These are phyloP conservation scores for Astragalus membranaceus DNA, from an alignment of 306 rosid species.

Conservation along the genomic window DNA sequence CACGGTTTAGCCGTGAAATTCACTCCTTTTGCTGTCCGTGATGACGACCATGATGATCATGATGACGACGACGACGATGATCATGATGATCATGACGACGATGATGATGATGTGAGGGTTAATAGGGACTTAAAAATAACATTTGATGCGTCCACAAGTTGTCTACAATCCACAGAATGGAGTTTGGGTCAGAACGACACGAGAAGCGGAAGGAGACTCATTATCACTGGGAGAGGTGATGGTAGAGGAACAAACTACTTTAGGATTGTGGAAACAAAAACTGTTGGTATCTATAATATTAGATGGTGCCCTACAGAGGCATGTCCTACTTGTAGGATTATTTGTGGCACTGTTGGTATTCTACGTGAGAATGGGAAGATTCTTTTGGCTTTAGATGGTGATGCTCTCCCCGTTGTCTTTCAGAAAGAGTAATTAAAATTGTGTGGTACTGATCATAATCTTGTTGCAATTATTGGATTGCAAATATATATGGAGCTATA, in stretches of 20 bases:
- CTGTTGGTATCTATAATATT: slow-evolving; percentile 13
- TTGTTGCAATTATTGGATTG: too few species aligned
- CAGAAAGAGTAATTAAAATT: neutral
- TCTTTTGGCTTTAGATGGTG: slow-evolving; percentile 39
- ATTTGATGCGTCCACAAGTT: slow-evolving; percentile 13
- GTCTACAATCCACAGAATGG: slow-evolving; percentile 32
- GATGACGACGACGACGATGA: too few species aligned
- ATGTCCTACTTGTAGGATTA: slow-evolving; percentile 35
- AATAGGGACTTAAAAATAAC: slow-evolving; percentile 22
- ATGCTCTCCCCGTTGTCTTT: neutral
- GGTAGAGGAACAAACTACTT: slow-evolving; percentile 14
- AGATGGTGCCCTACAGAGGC: slow-evolving; percentile 48
- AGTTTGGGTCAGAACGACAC: slow-evolving; percentile 14
- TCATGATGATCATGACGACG: too few species aligned
- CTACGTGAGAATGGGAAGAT: slow-evolving; percentile 40
- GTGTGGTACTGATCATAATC: too few species aligned
- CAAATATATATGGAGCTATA: too few species aligned
- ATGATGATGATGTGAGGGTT: too few species aligned
- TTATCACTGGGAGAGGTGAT: slow-evolving; percentile 6
- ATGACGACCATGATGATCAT: too few species aligned
- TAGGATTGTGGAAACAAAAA: neutral
- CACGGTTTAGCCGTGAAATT: slow-evolving; percentile 18
- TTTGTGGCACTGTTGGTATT: slow-evolving; percentile 32
- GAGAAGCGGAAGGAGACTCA: slow-evolving; percentile 14
- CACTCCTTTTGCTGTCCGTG: slow-evolving; percentile 15